Evolutionary conservation across 192 early-diverging fungal genomes (phyloP), one percentile per base, ranked within the genome.

Genomic region (Backusella luteola): DNA sequence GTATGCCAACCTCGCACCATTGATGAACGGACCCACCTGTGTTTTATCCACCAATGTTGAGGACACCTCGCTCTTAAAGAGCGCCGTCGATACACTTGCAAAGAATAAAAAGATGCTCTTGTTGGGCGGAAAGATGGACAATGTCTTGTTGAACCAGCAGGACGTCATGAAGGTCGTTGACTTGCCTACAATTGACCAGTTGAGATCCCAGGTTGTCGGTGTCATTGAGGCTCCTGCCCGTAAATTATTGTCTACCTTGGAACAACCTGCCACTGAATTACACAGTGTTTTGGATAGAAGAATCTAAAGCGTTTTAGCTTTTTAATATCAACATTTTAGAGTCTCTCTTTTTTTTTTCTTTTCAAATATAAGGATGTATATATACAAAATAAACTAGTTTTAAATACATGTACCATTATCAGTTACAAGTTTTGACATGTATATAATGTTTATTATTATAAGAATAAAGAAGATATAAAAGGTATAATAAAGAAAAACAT

Each of bases 31-130:
- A 11, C 89, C 89, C 32, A 87, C 86, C 11, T 85, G 85, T 77
- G 81, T 87, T 32, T 77, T 90, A 66, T 78, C 81, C 41, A 83
- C 82, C 67, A 84, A 88, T 67, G 69, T 52, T 29, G 74, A 75
- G 2, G 87, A 88, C 38, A 85, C 36, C 81, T 83, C n/a, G 21
- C 74, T 85, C 3, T 59, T 90, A 35, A 77, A 75, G 67, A 81
- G 80, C 6, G 75, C 85, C 71, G 67, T 85, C 2, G 74, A 77
- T 6, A 59, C 86, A 4, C 75, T 90, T 15, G 74, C 78, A 75
- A 88, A 88, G 79, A 77, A 90, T 70, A 84, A 84, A 42, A 90
- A 90, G 77, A 75, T 90, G 66, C 56, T 88, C 12, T 66, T 90
- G 29, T 71, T 90, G 66, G 89, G 89, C 42, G 89, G 89, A 66